Evolutionary conservation across 805 yeast species (phyloP).

Genomic region (Saccharomycopsis babjevae): DNA sequence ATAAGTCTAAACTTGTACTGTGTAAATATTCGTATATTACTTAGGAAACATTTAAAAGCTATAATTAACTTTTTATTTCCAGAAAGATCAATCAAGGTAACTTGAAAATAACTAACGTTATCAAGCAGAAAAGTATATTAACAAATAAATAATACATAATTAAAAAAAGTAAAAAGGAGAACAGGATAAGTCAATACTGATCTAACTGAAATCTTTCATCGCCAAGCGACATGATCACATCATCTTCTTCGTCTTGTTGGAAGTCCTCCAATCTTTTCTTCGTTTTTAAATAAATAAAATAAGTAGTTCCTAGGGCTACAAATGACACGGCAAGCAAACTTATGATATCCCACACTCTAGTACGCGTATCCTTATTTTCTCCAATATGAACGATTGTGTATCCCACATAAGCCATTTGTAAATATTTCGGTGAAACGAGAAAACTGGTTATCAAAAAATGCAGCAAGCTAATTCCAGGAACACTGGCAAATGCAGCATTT

Average conservation of each 20-base stretch:
- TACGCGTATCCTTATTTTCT: conserved; percentile 37
- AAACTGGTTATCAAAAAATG: conserved; percentile 64
- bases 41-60: too few relatives aligned
- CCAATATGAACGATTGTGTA: conserved; percentile 63
- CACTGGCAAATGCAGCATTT: conserved; percentile 85
- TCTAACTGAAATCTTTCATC: not conserved
- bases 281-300: conserved; percentile 52
- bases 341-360: conserved; percentile 50
- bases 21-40: too few relatives aligned
- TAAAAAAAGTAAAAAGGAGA: not conserved
- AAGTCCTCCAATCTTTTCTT: conserved; percentile 23
- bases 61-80: too few relatives aligned
- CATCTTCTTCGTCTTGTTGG: conserved; percentile 2
- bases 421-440: conserved; percentile 70
- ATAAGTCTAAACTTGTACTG: too few relatives aligned
- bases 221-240: not conserved
- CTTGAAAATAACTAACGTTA: too few relatives aligned
- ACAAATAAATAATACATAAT: not conserved
- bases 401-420: conserved; percentile 73
- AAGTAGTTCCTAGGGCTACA: conserved; percentile 52
- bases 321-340: conserved; percentile 48
- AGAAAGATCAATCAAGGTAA: too few relatives aligned
- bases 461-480: conserved; percentile 58
- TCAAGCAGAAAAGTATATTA: too few relatives aligned
- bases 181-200: not conserved